Conservation (phyloP, 495 filamentous ascomycete genomes). For the Daldinia bambusicola region DNA sequence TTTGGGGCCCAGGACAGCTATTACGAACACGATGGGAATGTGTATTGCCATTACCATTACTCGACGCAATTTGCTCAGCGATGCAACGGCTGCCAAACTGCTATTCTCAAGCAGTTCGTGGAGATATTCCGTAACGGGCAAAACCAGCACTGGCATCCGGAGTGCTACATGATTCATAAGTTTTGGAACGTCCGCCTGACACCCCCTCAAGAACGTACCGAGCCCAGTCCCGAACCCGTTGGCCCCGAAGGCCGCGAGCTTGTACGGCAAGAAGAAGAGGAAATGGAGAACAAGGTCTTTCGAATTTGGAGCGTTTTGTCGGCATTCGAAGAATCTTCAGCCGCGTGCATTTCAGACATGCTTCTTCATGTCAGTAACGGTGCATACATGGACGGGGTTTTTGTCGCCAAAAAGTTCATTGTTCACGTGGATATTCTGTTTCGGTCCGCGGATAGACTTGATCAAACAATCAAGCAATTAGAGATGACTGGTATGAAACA, state of each 20-base stretch:
- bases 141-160: constrained; percentile 99
- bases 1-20: constrained; percentile 99
- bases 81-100: constrained; percentile 95
- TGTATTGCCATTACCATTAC: constrained; percentile 99
- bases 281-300: constrained; percentile 97
- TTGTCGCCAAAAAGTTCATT: constrained; percentile 97
- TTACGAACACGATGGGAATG: constrained; percentile 95
- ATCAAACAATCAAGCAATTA: constrained; percentile 71
- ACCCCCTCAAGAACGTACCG: constrained; percentile 52
- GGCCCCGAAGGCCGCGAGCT: constrained; percentile 77
- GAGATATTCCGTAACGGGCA: constrained; percentile 98
- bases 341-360: constrained; percentile 99
- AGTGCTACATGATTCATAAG: constrained; percentile 99
- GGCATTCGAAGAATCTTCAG: constrained; percentile 96
- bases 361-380: constrained; percentile 98
- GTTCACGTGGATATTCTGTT: constrained; percentile 95
- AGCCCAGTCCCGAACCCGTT: constrained; percentile 60
- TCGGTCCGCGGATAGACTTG: constrained; percentile 84
- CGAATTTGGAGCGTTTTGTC: constrained; percentile 98
- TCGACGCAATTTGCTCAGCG: constrained; percentile 96
- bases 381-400: constrained; percentile 91
- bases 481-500: constrained; percentile 75
- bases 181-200: constrained; percentile 97
- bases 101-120: constrained; percentile 99
- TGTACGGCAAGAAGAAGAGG: constrained; percentile 86